Conservation (phyloP, 75 land plant species). For the Chamaecyparis obtusa region DNA sequence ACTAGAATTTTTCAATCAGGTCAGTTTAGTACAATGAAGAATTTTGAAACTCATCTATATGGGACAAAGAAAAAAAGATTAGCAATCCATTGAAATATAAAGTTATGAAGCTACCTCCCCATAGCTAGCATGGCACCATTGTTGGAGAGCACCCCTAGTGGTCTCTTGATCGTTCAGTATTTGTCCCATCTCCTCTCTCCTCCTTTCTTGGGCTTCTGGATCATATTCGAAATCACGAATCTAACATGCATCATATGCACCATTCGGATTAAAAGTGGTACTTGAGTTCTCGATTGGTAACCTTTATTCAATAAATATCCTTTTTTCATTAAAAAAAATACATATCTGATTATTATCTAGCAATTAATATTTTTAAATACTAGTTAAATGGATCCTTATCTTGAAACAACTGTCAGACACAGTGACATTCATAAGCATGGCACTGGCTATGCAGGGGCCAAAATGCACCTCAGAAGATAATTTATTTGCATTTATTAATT, state of each 20-base stretch:
- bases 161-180: constrained; percentile 73
- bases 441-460: too few relatives aligned
- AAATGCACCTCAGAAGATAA: too few relatives aligned
- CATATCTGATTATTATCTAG: not conserved
- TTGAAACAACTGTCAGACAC: not conserved
- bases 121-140: constrained; percentile 95
- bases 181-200: constrained; percentile 68
- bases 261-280: not conserved
- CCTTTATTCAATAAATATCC: not conserved
- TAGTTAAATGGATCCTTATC: not conserved
- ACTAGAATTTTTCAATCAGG: not conserved
- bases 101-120: constrained; percentile 70
- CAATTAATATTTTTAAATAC: not conserved
- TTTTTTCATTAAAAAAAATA: not conserved
- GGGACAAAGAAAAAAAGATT: not conserved
- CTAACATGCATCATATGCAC: constrained; percentile 29
- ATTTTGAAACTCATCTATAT: not conserved
- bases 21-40: not conserved
- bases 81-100: not conserved
- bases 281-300: constrained; percentile 1
- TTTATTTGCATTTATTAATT: too few relatives aligned
- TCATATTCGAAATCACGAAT: constrained; percentile 93
- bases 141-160: constrained; percentile 67
- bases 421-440: not conserved
- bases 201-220: constrained; percentile 66